Evolutionary conservation across 2,329 filamentous ascomycete species (phyloP).

Genomic region (Curvularia eragrostidis): DNA sequence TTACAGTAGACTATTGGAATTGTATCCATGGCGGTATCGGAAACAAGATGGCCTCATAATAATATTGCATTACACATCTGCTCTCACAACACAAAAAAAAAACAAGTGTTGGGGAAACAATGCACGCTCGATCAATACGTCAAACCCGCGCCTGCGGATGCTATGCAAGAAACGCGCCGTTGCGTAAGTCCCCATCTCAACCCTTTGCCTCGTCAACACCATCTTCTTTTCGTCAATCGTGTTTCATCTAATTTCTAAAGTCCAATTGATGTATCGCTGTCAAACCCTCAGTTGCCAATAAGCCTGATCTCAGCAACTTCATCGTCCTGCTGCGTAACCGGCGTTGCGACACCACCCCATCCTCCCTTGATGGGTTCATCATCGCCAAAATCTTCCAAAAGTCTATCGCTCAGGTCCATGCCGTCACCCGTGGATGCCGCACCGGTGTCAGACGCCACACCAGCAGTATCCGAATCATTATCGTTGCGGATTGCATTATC

Average conservation of each 20-base stretch:
- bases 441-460: constrained; percentile 10
- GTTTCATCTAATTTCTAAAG: constrained; percentile 4
- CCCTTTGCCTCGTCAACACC: constrained; percentile 1
- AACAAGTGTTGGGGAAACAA: not conserved
- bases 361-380: constrained; percentile 6
- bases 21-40: no score
- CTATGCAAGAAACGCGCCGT: constrained; percentile 3
- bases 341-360: constrained; percentile 10
- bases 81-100: not conserved
- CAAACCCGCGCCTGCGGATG: constrained; percentile 6
- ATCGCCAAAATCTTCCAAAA: constrained; percentile 15
- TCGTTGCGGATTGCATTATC: constrained; percentile 24
- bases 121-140: constrained; percentile 7
- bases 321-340: constrained; percentile 12
- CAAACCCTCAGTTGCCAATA: constrained; percentile 4
- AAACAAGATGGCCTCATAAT: not conserved
- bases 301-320: constrained; percentile 17
- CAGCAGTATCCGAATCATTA: constrained; percentile 14
- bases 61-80: not conserved
- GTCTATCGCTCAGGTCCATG: constrained; percentile 9
- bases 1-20: no score
- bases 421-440: constrained; percentile 10
- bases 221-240: constrained; percentile 1
- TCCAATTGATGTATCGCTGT: not conserved
- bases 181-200: not conserved